Percentiles rank a stretch among this genome's conserved stretches.
Conservation (phyloP, 2,329 filamentous ascomycete genomes). For the Penicillium rolfsii region DNA sequence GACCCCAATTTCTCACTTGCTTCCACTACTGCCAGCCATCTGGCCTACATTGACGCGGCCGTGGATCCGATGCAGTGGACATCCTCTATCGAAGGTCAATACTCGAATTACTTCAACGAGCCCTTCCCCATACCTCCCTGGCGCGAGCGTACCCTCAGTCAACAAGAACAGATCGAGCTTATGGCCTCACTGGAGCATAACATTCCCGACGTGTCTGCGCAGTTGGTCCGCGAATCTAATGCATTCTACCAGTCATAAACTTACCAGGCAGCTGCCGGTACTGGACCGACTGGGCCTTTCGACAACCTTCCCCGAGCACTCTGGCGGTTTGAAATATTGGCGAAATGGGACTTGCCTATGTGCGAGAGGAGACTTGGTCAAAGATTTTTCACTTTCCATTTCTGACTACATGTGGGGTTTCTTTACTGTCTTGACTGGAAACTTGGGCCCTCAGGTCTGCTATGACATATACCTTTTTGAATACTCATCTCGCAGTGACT, state of each 20-base stretch:
- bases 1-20: slow-evolving; percentile 46
- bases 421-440: slow-evolving; percentile 3
- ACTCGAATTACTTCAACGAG: slow-evolving; percentile 53
- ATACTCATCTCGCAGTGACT: neutral
- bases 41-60: slow-evolving; percentile 40
- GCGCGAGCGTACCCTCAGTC: slow-evolving; percentile 70
- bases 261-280: neutral
- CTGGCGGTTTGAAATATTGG: slow-evolving; percentile 7
- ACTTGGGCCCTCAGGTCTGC: slow-evolving; percentile 14
- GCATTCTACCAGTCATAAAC: slow-evolving; percentile 46
- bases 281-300: neutral
- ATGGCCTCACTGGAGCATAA: slow-evolving; percentile 75
- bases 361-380: slow-evolving; percentile 5
- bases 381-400: neutral
- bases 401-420: slow-evolving; percentile 1
- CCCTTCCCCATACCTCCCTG: slow-evolving; percentile 51
- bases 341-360: slow-evolving; percentile 6
- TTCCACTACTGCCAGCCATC: slow-evolving; percentile 41
- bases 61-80: slow-evolving; percentile 49
- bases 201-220: slow-evolving; percentile 50
- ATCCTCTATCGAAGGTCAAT: slow-evolving; percentile 50
- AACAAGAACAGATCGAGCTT: slow-evolving; percentile 79
- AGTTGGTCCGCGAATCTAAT: slow-evolving; percentile 44
- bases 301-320: neutral
- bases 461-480: slow-evolving; percentile 17